phyloP scores from a whole-genome alignment of 192 early-diverging fungal genomes.

The Spizellomyces sp. region DNA sequence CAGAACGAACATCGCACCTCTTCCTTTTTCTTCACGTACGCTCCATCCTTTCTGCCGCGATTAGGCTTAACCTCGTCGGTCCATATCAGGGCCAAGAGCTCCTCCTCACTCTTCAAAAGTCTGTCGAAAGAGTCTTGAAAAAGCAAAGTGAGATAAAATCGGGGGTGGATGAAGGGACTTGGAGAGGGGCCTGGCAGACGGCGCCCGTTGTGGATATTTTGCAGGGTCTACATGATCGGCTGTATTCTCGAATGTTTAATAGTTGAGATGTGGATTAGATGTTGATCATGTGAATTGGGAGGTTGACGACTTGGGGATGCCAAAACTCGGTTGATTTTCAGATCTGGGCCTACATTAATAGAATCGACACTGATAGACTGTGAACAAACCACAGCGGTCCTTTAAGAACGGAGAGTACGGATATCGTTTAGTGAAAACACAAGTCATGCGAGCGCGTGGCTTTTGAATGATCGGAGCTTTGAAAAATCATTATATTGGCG shows the following conservation, averaged over 20 bases:
- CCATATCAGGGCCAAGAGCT: slow-evolving; percentile 85
- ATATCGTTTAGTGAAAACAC: too few relatives aligned
- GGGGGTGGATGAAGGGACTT: not conserved
- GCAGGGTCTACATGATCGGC: slow-evolving; percentile 45
- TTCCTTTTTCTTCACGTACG: slow-evolving; percentile 86
- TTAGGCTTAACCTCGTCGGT: slow-evolving; percentile 86
- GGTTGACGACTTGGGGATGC: too few relatives aligned
- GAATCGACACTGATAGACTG: too few relatives aligned
- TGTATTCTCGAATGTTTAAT: slow-evolving; percentile 55
- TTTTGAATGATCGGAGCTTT: too few relatives aligned
- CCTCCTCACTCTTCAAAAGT: slow-evolving; percentile 44
- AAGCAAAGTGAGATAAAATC: slow-evolving; percentile 6
- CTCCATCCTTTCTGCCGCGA: slow-evolving; percentile 81
- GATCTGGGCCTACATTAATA: too few relatives aligned
- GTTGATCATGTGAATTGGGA: too few relatives aligned
- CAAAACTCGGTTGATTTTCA: too few relatives aligned
- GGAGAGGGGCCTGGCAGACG: slow-evolving; percentile 30
- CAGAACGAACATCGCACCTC: slow-evolving; percentile 72
- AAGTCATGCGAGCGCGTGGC: too few relatives aligned
- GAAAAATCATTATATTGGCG: too few relatives aligned
- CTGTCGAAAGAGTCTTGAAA: slow-evolving; percentile 15
- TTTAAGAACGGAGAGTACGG: too few relatives aligned
- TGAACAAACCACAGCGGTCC: too few relatives aligned
- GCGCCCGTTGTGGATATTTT: slow-evolving; percentile 45
- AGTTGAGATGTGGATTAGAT: slow-evolving; percentile 16